A percentile compares a stretch with the other conserved stretches of the same genome.
Conservation (phyloP, 371 early-diverging fungal species). For the Cokeromyces recurvatus region DNA sequence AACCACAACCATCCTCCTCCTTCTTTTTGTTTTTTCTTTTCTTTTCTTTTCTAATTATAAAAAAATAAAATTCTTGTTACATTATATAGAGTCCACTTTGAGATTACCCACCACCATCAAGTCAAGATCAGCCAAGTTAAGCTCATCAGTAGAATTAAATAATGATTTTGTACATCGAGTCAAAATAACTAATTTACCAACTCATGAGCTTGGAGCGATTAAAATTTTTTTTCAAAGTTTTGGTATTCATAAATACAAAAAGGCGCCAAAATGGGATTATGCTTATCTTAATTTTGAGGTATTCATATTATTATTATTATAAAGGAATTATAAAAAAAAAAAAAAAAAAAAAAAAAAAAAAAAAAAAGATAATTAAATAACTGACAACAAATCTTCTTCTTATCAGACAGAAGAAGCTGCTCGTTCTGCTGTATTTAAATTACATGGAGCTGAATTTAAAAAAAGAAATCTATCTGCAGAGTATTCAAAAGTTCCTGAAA, state of each 20-base stretch:
- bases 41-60: too few species aligned
- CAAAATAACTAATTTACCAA: slow-evolving; percentile 14
- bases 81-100: too few species aligned
- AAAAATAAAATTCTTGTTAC: too few species aligned
- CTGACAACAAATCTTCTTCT: neutral
- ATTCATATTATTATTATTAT: too few species aligned
- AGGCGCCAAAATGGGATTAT: slow-evolving; percentile 21
- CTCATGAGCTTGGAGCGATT: slow-evolving; percentile 6
- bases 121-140: too few species aligned
- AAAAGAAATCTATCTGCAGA: slow-evolving; percentile 4
- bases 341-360: too few species aligned
- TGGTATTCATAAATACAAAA: slow-evolving; percentile 10
- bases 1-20: too few species aligned
- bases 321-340: too few species aligned
- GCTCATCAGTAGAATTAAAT: too few species aligned
- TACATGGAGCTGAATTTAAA: slow-evolving; percentile 14
- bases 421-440: neutral
- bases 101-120: too few species aligned
- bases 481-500: slow-evolving; percentile 6
- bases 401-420: slow-evolving; percentile 11
- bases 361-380: neutral
- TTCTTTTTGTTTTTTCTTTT: too few species aligned
- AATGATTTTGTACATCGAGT: slow-evolving; percentile 20
- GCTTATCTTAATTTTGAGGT: slow-evolving; percentile 20
- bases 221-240: slow-evolving; percentile 10